Base-by-base conservation (phyloP, 169 alveolate genomes). In the Eimeria necatrix region DNA sequence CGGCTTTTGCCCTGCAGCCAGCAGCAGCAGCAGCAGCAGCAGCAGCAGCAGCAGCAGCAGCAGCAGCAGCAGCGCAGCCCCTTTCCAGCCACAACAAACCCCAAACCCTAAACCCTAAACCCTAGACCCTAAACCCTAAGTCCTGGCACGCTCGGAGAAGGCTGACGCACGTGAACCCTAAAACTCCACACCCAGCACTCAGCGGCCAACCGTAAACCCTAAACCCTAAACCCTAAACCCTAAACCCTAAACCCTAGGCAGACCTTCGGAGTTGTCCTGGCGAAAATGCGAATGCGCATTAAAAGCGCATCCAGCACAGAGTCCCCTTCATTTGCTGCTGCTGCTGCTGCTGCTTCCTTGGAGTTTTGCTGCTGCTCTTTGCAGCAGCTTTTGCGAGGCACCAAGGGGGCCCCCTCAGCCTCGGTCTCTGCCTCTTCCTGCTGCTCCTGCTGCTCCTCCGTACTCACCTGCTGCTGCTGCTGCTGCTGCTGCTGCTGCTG, bases 251-350 rank as follows among this genome's bases (percentile, higher is more conserved):
- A n/a, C n/a, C n/a, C n/a, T n/a, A n/a, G 26, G 22, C 86, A 49
- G 12, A 71, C 94, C n/a, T 53, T 46, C 12, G 96, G 96, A 4
- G 93, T 86, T 89, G 80, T 88, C 64, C 96, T 78, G 10, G 89
- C 96, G 76, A 74, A 94, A 10, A 94, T 90, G 46, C 93, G 51
- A 18, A 76, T 76, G 48, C 81, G 59, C 92, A 78, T 64, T 48
- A 94, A 52, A 0, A 86, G 83, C 32, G 51, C 71, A 60, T 68
- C 81, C 18, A 60, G 94, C 46, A 83, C 59, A 10, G 94, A 22
- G n/a, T n/a, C n/a, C 8, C 59, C 94, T n/a, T 8, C 26, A 22
- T 86, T n/a, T n/a, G 70, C 51, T n/a, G n/a, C n/a, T n/a, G n/a
- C n/a, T n/a, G n/a, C n/a, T n/a, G n/a, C n/a, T n/a, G n/a, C n/a